Evolutionary conservation across 345 rosid genomes (phyloP).

Genomic region (Citrus glauca): DNA sequence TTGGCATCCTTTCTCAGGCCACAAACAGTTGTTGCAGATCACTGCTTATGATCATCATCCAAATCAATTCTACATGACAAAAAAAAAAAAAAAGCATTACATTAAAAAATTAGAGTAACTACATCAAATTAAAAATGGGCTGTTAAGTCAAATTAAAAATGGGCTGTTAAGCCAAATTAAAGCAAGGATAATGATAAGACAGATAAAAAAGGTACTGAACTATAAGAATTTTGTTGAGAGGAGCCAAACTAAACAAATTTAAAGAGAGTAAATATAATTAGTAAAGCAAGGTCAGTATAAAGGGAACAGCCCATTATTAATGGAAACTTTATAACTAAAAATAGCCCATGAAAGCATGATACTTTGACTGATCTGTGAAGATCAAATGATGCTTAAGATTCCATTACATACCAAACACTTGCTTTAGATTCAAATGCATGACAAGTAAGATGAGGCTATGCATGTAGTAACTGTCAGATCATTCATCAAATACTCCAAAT

Average conservation of each 20-base stretch:
- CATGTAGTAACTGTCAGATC: conserved; percentile 8
- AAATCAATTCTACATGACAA: conserved; percentile 26
- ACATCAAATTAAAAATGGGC: conserved; percentile 1
- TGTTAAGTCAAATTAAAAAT: not conserved
- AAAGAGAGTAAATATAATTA: not conserved
- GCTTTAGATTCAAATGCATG: conserved; percentile 2
- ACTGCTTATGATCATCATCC: conserved; percentile 11
- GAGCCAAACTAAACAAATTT: not conserved
- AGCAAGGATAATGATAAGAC: not conserved
- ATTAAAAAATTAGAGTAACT: not conserved
- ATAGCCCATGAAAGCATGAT: conserved; percentile 1
- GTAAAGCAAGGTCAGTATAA: not conserved
- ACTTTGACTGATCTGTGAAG: conserved; percentile 14
- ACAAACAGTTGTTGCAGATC: conserved; percentile 30
- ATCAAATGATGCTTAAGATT: conserved; percentile 1
- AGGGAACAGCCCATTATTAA: not conserved
- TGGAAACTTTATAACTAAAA: not conserved
- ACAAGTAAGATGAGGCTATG: not conserved
- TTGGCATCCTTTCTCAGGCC: conserved; percentile 91
- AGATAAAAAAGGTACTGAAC: not conserved
- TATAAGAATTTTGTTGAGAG: not conserved
- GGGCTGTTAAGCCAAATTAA: not conserved
- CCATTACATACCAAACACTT: not conserved
- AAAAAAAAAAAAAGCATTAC: not conserved
- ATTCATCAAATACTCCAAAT: not conserved